Evolutionary conservation across 2,329 filamentous ascomycete genomes (phyloP).

Genomic region (Arthrobotrys pseudoclavata): DNA sequence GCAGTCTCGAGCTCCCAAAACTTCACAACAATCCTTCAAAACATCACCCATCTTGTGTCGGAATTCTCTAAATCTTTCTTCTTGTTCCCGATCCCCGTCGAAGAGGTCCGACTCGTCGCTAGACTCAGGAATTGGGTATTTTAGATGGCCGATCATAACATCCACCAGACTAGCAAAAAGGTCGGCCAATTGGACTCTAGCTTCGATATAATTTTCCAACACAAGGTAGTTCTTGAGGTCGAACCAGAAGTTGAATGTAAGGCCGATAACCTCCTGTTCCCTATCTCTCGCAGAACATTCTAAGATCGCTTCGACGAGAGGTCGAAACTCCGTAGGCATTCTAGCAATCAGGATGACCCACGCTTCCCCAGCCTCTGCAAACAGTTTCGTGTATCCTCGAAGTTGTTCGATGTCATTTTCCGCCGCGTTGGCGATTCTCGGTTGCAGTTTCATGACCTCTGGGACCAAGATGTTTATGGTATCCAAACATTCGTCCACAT

Average conservation of each 20-base stretch:
- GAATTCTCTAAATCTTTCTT: constrained; percentile 97
- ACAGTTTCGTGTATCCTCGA: constrained; percentile 89
- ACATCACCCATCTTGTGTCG: constrained; percentile 98
- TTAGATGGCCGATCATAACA: constrained; percentile 88
- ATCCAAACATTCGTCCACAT: constrained; percentile 89
- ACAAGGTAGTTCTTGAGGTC: constrained; percentile 97
- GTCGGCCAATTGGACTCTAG: constrained; percentile 81
- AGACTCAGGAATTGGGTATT: constrained; percentile 83
- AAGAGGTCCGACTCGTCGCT: constrained; percentile 86
- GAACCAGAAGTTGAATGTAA: constrained; percentile 98
- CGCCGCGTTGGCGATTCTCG: constrained; percentile 79
- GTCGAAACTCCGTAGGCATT: constrained; percentile 83
- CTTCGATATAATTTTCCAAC: constrained; percentile 87
- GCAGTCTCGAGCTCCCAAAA: constrained; percentile 93
- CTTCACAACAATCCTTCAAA: constrained; percentile 95
- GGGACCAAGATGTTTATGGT: constrained; percentile 87
- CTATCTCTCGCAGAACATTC: constrained; percentile 89
- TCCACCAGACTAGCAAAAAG: constrained; percentile 92
- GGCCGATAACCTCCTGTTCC: constrained; percentile 89
- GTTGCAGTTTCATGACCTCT: constrained; percentile 79
- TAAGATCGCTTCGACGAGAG: constrained; percentile 88
- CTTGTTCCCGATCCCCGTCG: constrained; percentile 92
- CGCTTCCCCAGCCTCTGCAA: constrained; percentile 91
- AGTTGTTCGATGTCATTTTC: constrained; percentile 87
- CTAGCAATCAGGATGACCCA: constrained; percentile 94